phyloP scores from a whole-genome alignment of 345 rosid species.

The Dimocarpus longan region DNA sequence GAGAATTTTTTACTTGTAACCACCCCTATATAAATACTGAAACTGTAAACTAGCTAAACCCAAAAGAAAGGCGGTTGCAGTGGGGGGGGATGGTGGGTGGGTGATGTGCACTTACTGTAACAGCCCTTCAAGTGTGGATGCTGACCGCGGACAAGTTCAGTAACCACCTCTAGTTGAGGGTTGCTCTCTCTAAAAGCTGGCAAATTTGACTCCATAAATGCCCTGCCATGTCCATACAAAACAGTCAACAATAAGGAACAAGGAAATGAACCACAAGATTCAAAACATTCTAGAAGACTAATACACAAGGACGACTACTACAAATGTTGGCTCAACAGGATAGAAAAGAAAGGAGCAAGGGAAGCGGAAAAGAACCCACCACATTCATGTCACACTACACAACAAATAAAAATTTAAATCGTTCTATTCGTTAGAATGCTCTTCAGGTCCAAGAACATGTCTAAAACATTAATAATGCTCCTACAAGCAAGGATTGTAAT shows the following conservation, averaged over 20 bases:
- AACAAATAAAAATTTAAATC: background rate
- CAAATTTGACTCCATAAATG: constrained; percentile 80
- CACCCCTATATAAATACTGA: too few species aligned
- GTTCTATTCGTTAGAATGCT: background rate
- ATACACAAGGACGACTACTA: background rate
- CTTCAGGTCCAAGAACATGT: too few species aligned
- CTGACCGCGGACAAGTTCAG: constrained; percentile 78
- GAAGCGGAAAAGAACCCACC: background rate
- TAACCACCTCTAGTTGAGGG: constrained; percentile 76
- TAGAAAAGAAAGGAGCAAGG: background rate
- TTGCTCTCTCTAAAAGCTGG: constrained; percentile 63
- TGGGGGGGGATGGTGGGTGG: too few species aligned
- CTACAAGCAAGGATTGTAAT: too few species aligned
- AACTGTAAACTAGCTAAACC: too few species aligned
- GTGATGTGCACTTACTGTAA: constrained; percentile 55
- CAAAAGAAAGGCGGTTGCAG: too few species aligned
- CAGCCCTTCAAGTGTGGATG: constrained; percentile 83
- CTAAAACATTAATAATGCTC: too few species aligned
- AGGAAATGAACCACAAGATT: background rate
- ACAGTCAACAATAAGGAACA: background rate
- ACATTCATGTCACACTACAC: background rate
- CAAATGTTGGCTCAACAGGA: background rate
- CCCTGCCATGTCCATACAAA: constrained; percentile 41
- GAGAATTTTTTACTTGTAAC: too few species aligned
- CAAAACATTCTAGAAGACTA: background rate